phyloP scores from a whole-genome alignment of 1,284 basidiomycete genomes.

The Anthracocystis setariae region DNA sequence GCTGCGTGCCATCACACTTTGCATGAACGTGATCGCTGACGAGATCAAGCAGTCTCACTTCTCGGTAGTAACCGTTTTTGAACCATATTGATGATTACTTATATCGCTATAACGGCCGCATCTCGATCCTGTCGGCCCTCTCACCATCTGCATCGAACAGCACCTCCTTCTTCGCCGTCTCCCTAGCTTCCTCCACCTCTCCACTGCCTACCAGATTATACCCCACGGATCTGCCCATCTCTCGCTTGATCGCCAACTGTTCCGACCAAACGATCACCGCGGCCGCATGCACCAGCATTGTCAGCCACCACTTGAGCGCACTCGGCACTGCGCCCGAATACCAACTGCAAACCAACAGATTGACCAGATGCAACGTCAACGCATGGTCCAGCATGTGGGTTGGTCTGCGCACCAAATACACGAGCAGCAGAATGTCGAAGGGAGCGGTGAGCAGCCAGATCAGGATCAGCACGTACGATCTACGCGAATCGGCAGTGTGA shows the following conservation, averaged over 20 bases:
- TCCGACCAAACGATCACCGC: slow-evolving; percentile 84
- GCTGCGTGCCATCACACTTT: too few relatives aligned
- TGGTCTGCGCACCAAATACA: slow-evolving; percentile 85
- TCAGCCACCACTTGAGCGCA: slow-evolving; percentile 67
- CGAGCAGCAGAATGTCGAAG: slow-evolving; percentile 78
- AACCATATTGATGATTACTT: too few relatives aligned
- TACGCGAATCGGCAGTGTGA: slow-evolving; percentile 63
- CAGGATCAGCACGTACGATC: slow-evolving; percentile 13
- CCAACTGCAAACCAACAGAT: slow-evolving; percentile 89
- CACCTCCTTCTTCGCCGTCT: neutral
- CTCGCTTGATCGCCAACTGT: slow-evolving; percentile 86
- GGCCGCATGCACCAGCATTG: slow-evolving; percentile 78
- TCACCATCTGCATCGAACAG: slow-evolving; percentile 19
- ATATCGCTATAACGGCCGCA: slow-evolving; percentile 17
- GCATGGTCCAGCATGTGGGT: slow-evolving; percentile 94
- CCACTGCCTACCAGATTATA: slow-evolving; percentile 30
- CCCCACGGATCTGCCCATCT: slow-evolving; percentile 73
- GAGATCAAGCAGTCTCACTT: too few relatives aligned
- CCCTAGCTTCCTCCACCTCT: neutral
- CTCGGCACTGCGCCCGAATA: slow-evolving; percentile 87
- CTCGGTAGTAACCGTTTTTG: too few relatives aligned
- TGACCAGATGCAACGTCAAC: slow-evolving; percentile 86
- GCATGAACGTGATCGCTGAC: too few relatives aligned
- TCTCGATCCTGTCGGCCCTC: slow-evolving; percentile 15
- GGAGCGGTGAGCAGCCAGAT: slow-evolving; percentile 37